phyloP scores from a whole-genome alignment of 208 protist genomes.

The Leishmania aethiopica region DNA sequence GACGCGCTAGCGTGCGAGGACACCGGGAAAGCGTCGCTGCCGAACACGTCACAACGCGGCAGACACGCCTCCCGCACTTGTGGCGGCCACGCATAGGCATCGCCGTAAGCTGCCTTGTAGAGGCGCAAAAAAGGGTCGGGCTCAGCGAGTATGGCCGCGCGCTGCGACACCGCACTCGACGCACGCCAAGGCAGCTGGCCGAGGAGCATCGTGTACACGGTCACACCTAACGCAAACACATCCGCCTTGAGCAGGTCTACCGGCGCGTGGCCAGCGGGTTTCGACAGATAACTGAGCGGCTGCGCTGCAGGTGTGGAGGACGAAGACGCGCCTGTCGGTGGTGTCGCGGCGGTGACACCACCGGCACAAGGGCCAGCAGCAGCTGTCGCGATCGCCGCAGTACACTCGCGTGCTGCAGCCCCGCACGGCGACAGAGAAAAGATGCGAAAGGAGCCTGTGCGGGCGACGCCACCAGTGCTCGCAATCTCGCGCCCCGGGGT shows the following conservation, averaged over 20 bases:
- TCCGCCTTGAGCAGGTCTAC: slow-evolving; percentile 74
- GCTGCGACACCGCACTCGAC: slow-evolving; percentile 42
- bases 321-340: not conserved
- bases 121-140: slow-evolving; percentile 56
- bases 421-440: not conserved
- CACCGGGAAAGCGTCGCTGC: not conserved
- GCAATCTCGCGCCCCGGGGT: not conserved
- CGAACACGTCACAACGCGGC: no score
- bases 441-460: not conserved
- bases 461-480: not conserved
- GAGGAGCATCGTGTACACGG: slow-evolving; percentile 67
- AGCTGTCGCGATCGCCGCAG: not conserved
- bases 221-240: slow-evolving; percentile 74
- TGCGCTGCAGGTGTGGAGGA: not conserved
- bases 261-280: not conserved
- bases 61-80: slow-evolving; percentile 9
- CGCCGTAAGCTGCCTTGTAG: slow-evolving; percentile 38
- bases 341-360: not conserved
- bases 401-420: not conserved
- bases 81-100: slow-evolving; percentile 24
- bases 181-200: slow-evolving; percentile 64
- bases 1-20: not conserved
- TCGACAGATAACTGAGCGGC: not conserved
- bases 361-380: not conserved
- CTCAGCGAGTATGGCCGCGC: slow-evolving; percentile 41